Base-by-base conservation (phyloP, 352 stramenopile genomes). In the Phytophthora aleatoria region DNA sequence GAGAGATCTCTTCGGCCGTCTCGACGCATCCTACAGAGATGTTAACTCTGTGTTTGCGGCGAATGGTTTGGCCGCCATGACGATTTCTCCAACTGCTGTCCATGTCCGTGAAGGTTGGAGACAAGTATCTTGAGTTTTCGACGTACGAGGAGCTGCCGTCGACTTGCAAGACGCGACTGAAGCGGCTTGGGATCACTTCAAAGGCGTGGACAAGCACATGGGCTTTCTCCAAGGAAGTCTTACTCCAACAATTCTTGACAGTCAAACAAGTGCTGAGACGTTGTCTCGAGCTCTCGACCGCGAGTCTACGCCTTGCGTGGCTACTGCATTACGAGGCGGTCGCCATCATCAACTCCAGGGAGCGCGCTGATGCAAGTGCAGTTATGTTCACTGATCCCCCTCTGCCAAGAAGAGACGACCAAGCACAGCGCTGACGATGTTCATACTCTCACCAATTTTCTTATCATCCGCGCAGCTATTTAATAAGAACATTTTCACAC, bases 221-320 rank as follows among this genome's bases (percentile, higher is more conserved):
- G 64, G 57, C 11, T 50, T 83, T 84, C 52, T 73, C 71, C 35
- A 55, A 89, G 8, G 81, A 89, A 65, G 57, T 87, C 4, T 65
- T 74, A 20, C n/a, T 73, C 62, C 10, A 81, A 83, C 55, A 78
- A 50, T 50, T 85, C 67, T 27, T 59, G 68, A 67, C 72, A 9
- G 62, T 86, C 5, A 77, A 86, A 59, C 77, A 89, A 57, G 68
- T 90, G 36, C 54, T 86, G 39, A 69, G 79, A 11, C 77, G 81
- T 36, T 87, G 80, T 67, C 67, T 82, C 10, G 77, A 89, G 43
- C 41, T 20, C 20, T 20, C 20, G 20, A 20, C 20, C 20, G 20
- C 20, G 20, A 20, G 28, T 35, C 13, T 89, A 88, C 52, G 57
- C 67, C 10, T 67, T 89, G 36, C 68, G 76, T 12, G 81, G 81